Evolutionary conservation across 2,329 filamentous ascomycete genomes (phyloP), one percentile per base, ranked within the genome.

Genomic region (Dactylellina parvicollis): DNA sequence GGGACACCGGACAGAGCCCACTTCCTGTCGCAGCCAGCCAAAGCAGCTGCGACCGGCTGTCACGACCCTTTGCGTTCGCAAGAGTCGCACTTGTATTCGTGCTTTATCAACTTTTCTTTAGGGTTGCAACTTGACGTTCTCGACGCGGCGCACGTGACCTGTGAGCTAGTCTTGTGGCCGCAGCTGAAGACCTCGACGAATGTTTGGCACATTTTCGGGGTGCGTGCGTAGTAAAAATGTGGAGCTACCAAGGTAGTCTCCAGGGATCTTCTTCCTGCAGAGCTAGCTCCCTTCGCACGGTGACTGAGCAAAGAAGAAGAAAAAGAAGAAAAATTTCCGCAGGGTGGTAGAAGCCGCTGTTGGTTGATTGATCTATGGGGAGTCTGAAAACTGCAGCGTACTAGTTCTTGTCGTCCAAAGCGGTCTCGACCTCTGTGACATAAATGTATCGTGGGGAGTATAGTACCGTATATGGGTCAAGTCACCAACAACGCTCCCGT

Each of bases 201-300:
- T 24, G 30, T 59, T 38, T 72, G 66, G 59, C 66, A 72, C 66
- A 72, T 72, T 72, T 55, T 72, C 22, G 60, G 66, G 57, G 66
- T 55, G 49, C 56, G 66, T 34, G 57, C 64, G 66, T 64, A 64
- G 57, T 42, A 72, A 62, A 64, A 64, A 57, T 72, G 66, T 72
- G 66, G 66, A 72, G 66, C 66, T 72, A 59, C 66, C 66, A 57
- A 50, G 57, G 54, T 32, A 40, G 66, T n/a, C 42, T 59, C 66
- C 47, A 55, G 66, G 57, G 54, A 40, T 56, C 47, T 30, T 52
- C 64, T 59, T 52, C 66, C 66, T 72, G 59, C 66, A 72, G 57
- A 64, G 47, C 66, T 72, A 72, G 66, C 66, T 72, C 52, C 66
- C 44, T 64, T 62, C 46, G 50, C 57, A 72, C 52, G 40, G 40